These are phyloP conservation scores for Leishmania major DNA, from an alignment of 208 protist species.

Conservation along the genomic window DNA sequence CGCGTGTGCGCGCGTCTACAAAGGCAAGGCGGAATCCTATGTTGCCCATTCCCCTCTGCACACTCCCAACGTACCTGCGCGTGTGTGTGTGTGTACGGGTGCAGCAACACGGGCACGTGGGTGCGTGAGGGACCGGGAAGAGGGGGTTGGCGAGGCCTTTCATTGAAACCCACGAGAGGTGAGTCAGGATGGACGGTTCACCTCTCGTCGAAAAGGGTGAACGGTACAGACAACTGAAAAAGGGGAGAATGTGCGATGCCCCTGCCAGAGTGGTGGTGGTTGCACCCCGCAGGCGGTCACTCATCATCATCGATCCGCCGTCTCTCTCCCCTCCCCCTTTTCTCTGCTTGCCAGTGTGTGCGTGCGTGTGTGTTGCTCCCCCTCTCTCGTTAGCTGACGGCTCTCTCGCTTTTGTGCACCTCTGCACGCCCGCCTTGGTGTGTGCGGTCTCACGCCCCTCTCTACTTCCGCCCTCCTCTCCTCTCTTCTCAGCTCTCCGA, in stretches of 20 bases:
- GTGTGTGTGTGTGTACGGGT: neutral
- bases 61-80: neutral
- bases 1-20: neutral
- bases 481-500: neutral
- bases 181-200: neutral
- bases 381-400: neutral
- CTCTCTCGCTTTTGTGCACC: neutral
- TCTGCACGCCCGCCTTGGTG: neutral
- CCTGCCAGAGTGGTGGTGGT: neutral
- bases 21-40: neutral
- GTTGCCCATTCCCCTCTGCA: neutral
- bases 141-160: neutral
- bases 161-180: neutral
- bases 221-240: neutral
- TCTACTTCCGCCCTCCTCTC: neutral
- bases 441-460: neutral
- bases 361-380: neutral
- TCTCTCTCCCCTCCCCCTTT: neutral
- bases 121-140: neutral
- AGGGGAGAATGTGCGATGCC: neutral
- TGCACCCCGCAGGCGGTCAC: neutral
- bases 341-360: neutral
- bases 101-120: neutral
- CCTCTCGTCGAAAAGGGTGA: neutral
- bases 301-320: neutral